Evolutionary conservation across 1,284 basidiomycete genomes (phyloP).

Genomic region (Trametes sp.): DNA sequence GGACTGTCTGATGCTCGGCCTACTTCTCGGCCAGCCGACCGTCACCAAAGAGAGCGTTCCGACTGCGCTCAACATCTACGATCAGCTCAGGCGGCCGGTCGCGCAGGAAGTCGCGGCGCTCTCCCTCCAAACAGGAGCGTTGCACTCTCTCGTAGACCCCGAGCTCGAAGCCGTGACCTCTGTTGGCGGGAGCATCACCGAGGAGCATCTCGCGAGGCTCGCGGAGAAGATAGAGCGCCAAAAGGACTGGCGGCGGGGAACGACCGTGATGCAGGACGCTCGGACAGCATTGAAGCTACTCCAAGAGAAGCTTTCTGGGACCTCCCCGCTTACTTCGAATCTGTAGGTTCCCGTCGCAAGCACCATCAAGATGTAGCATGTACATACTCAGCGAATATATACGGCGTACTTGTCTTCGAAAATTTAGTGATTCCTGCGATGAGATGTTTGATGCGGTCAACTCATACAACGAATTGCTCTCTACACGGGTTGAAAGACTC

Average conservation of each 20-base stretch:
- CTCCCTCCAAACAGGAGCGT: conserved; percentile 9
- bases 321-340: neutral
- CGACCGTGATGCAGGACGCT: neutral
- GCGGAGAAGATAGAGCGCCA: neutral
- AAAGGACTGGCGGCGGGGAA: conserved; percentile 6
- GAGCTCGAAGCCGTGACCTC: neutral
- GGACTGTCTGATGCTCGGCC: conserved; percentile 24
- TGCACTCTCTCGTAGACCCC: neutral
- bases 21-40: conserved; percentile 6
- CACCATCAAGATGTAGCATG: too few species aligned
- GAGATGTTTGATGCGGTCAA: too few species aligned
- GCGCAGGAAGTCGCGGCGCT: conserved; percentile 20
- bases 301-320: neutral
- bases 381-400: too few species aligned
- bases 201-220: conserved; percentile 3
- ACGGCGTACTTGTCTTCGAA: too few species aligned
- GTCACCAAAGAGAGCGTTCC: conserved; percentile 4
- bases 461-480: too few species aligned
- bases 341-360: neutral
- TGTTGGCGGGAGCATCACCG: conserved; percentile 5
- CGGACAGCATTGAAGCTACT: neutral
- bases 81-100: conserved; percentile 20
- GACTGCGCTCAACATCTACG: conserved; percentile 20
- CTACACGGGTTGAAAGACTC: too few species aligned
- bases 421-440: too few species aligned